These are phyloP conservation scores for Spirogloea muscicola DNA, from an alignment of 139 green algal species.

Conservation along the genomic window DNA sequence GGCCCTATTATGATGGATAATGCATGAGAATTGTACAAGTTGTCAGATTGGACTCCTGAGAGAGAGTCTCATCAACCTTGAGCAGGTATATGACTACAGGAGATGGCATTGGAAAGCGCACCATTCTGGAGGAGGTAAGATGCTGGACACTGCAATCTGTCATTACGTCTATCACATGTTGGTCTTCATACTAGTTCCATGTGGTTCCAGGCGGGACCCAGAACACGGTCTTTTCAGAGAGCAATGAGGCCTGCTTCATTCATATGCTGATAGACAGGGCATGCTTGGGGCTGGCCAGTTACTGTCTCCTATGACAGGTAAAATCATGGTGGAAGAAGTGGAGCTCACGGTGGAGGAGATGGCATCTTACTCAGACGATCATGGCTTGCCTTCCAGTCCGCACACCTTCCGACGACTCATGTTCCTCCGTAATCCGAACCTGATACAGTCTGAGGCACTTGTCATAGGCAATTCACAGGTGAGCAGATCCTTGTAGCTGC, in stretches of 20 bases:
- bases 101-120: slow-evolving; percentile 48
- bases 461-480: neutral
- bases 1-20: too few species aligned
- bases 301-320: slow-evolving; percentile 37
- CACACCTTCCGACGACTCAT: slow-evolving; percentile 51
- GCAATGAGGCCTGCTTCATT: too few species aligned
- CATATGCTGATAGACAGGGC: neutral
- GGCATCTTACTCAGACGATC: neutral
- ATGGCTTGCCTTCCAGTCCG: too few species aligned
- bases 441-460: slow-evolving; percentile 56
- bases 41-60: too few species aligned
- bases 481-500: too few species aligned
- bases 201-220: too few species aligned
- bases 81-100: slow-evolving; percentile 49
- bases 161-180: too few species aligned
- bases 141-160: too few species aligned
- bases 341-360: slow-evolving; percentile 15
- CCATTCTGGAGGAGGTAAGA: slow-evolving; percentile 29
- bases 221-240: too few species aligned
- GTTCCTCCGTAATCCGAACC: slow-evolving; percentile 47
- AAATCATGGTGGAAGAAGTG: slow-evolving; percentile 55
- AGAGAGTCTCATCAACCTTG: too few species aligned
- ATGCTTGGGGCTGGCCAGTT: slow-evolving; percentile 10
- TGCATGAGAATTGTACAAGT: too few species aligned
- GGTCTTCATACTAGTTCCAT: too few species aligned